phyloP scores from a whole-genome alignment of 352 stramenopile genomes.

The Aphanomyces euteiches region DNA sequence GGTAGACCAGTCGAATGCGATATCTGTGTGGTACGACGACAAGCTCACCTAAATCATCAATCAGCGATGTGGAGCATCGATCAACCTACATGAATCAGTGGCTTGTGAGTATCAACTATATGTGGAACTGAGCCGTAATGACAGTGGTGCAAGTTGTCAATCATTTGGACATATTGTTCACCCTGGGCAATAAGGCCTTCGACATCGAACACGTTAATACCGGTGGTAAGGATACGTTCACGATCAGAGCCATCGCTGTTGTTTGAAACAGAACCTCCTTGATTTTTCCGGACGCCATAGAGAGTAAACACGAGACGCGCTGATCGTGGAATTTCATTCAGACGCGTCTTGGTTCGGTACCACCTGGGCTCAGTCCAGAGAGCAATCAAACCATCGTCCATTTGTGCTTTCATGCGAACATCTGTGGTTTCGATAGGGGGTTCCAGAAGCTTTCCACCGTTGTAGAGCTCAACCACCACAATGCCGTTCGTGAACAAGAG shows the following conservation, averaged over 20 bases:
- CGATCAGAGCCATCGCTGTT: constrained; percentile 42
- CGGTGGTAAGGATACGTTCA: constrained; percentile 75
- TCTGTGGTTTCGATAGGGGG: constrained; percentile 66
- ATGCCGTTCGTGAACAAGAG: constrained; percentile 63
- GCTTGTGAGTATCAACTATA: constrained; percentile 58
- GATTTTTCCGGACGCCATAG: constrained; percentile 58
- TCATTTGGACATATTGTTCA: constrained; percentile 71
- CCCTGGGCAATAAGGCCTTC: constrained; percentile 63
- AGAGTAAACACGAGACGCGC: constrained; percentile 76
- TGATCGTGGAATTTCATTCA: constrained; percentile 61
- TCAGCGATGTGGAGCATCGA: not conserved
- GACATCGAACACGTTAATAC: constrained; percentile 80
- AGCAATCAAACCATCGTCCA: constrained; percentile 63
- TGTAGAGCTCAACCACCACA: constrained; percentile 72
- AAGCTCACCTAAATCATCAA: constrained; percentile 44
- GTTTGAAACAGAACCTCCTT: constrained; percentile 3
- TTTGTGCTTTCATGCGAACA: constrained; percentile 65
- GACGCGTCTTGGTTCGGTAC: constrained; percentile 75
- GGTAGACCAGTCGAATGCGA: constrained; percentile 74
- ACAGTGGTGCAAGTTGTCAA: constrained; percentile 75
- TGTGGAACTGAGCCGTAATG: constrained; percentile 68
- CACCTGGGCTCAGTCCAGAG: constrained; percentile 72
- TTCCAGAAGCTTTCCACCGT: constrained; percentile 68
- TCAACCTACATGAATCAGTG: constrained; percentile 51
- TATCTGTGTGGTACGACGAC: constrained; percentile 48